Evolutionary conservation across 495 filamentous ascomycete genomes (phyloP), one percentile per base, ranked within the genome.

Genomic region (Cercophora sp.): DNA sequence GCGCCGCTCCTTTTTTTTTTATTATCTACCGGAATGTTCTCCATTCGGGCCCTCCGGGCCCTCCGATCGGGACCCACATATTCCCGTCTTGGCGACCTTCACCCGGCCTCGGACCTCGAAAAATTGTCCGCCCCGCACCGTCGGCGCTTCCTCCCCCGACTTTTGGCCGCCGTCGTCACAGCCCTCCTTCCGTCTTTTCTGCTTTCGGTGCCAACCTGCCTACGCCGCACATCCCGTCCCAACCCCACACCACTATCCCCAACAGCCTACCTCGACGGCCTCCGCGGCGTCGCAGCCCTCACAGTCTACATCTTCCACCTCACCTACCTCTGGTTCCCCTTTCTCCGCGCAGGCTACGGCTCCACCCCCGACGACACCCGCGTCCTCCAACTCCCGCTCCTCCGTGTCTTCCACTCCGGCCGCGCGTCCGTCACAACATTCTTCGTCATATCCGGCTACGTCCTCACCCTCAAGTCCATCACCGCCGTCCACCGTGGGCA

Each of bases 391-490:
- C 68, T 89, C 3, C 86, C 85, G 8, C 76, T 90, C 54, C 19
- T 88, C 8, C 76, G 85, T 42, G 71, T 90, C 31, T 59, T 87
- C 8, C 83, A 83, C 60, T 81, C 79, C 19, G 86, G 83, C 16
- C 81, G 82, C 39, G 81, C 85, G 20, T 85, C 85, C 80, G 86
- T 88, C 24, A 79, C 79, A 62, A 79, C 87, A 43, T 89, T 89
- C 71, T 88, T 88, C 67, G 82, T 89, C 45, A 80, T 90, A 37
- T 87, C 83, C 4, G 86, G 86, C 55, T 86, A 85, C 57, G 85
- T 85, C 1, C 73, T 89, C 5, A 81, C 78, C 40, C 75, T 83
- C 24, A 85, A 84, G 44, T 83, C 86, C 0, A 58, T 88, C 8
- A 81, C 78, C 54, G 72, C 79, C 15, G 74, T 78, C 36, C 80